Evolutionary conservation across 1,139 yeast species (phyloP), one percentile per base, ranked within the genome.

Genomic region (Suhomyces wounanorum): DNA sequence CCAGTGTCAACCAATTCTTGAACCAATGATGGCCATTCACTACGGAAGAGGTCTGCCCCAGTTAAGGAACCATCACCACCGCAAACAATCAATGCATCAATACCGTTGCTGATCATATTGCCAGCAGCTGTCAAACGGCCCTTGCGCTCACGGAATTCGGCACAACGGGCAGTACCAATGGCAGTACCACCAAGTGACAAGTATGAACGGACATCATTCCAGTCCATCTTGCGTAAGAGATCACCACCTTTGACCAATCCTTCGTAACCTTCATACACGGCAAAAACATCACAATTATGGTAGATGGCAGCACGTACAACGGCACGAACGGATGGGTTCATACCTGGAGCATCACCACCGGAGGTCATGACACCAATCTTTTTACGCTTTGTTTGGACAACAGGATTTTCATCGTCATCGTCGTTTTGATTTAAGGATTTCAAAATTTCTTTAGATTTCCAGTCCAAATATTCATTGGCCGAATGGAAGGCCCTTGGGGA

Each of bases 51-150:
- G 65, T 87, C 94, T 14, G 95, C 95, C 57, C 95, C 95, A 2
- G 95, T 87, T 54, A 87, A 74, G 1, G 92, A 86, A 45, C 95
- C 95, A 65, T 87, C 95, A 68, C 95, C 95, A 62, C 95, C 95
- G 71, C 91, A 85, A 17, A 87, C 94, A 56, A 87, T 81, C 55
- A 87, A 73, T 4, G 91, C 94, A 64, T 87, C 91, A 52, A 87
- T 86, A 48, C 94, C 94, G 51, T 85, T 82, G 26, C 73, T 75
- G 55, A 87, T 81, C 81, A 87, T 75, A 64, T 87, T 83, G 57
- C 79, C 79, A 52, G 91, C 87, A 14, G 85, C 92, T 45, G 67
- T 66, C 52, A 86, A 74, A 61, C 95, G 75, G 40, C 94, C 95
- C 65, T 77, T 70, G 51, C 89, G 75, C 63, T 86, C 86, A 60